Evolutionary conservation across 192 early-diverging fungal species (phyloP).

Genomic region (Nowakowskiella sp.): DNA sequence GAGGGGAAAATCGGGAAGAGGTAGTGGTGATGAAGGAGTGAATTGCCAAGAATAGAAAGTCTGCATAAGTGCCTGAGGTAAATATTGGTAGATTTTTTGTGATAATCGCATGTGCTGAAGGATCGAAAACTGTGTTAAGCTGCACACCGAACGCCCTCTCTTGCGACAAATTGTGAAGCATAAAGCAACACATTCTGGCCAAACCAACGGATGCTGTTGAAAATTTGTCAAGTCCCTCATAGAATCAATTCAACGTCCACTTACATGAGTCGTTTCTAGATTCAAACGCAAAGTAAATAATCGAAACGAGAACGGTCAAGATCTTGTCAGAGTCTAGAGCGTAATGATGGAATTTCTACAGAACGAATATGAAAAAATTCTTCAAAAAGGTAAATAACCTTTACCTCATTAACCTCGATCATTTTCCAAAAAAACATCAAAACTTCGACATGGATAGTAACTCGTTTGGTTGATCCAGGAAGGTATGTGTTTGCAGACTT

Average conservation of each 20-base stretch:
- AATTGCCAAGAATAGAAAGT: constrained; percentile 74
- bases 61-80: constrained; percentile 45
- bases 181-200: constrained; percentile 62
- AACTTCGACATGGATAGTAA: constrained; percentile 55
- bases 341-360: constrained; percentile 55
- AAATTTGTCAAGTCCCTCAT: neutral
- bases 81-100: constrained; percentile 31
- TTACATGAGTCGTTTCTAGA: constrained; percentile 51
- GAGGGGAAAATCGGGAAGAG: constrained; percentile 32
- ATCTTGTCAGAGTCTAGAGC: constrained; percentile 53
- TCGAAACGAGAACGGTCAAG: constrained; percentile 49
- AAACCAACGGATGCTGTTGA: constrained; percentile 58
- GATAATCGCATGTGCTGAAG: constrained; percentile 1
- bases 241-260: constrained; percentile 3
- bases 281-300: constrained; percentile 58
- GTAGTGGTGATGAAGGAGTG: constrained; percentile 69
- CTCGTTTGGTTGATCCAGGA: constrained; percentile 65
- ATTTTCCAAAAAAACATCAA: constrained; percentile 82
- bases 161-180: constrained; percentile 66
- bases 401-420: constrained; percentile 69
- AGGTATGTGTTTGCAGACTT: constrained; percentile 65
- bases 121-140: constrained; percentile 58
- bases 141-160: constrained; percentile 55
- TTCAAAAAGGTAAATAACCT: neutral
- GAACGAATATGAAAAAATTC: neutral